phyloP scores from a whole-genome alignment of 306 rosid species.

The Hippophae rhamnoides region DNA sequence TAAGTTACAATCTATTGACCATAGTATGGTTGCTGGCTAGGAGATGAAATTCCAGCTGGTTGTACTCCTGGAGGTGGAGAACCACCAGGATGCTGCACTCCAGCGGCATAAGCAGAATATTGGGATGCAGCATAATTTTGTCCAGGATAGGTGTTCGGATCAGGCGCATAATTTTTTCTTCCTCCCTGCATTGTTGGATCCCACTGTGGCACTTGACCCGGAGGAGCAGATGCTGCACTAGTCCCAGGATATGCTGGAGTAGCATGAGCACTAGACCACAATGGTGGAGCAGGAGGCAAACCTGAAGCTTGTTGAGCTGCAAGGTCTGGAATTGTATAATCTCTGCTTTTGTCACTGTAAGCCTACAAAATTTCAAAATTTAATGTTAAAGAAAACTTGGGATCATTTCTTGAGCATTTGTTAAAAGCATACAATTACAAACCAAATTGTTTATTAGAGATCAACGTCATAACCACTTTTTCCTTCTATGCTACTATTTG shows the following conservation, averaged over 20 bases:
- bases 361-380: slow-evolving; percentile 37
- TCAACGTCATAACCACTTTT: no score
- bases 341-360: slow-evolving; percentile 82
- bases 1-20: slow-evolving; percentile 22
- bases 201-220: slow-evolving; percentile 63
- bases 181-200: slow-evolving; percentile 52
- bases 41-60: slow-evolving; percentile 34
- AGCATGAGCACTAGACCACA: slow-evolving; percentile 46
- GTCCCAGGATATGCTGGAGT: slow-evolving; percentile 42
- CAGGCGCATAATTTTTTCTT: slow-evolving; percentile 36
- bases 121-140: slow-evolving; percentile 41
- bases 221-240: slow-evolving; percentile 42
- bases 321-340: slow-evolving; percentile 45
- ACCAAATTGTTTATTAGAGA: slow-evolving; percentile 37
- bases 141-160: slow-evolving; percentile 42
- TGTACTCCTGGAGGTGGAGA: slow-evolving; percentile 30
- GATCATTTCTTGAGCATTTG: slow-evolving; percentile 6
- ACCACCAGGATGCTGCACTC: slow-evolving; percentile 31
- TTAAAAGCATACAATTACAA: slow-evolving; percentile 52
- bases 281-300: slow-evolving; percentile 24
- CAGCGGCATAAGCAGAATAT: slow-evolving; percentile 30
- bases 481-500: slow-evolving; percentile 15
- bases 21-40: slow-evolving; percentile 32
- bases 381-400: background rate
- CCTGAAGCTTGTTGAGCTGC: slow-evolving; percentile 30